These are phyloP conservation scores for Pseudomassariella vexata DNA, from an alignment of 2,329 filamentous ascomycete genomes.

Conservation along the genomic window DNA sequence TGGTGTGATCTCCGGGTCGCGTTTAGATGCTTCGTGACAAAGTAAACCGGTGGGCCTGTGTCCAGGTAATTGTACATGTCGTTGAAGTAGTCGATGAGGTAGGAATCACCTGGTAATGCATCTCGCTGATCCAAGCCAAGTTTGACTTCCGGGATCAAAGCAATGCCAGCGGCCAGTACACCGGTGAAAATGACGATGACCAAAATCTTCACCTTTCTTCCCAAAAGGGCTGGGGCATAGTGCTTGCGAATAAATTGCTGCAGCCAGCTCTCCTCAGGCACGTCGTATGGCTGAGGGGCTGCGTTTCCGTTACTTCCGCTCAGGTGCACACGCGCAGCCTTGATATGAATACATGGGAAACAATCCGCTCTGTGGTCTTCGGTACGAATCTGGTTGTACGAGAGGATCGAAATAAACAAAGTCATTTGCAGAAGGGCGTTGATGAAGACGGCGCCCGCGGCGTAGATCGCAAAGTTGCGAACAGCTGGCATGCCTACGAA, in stretches of 20 bases:
- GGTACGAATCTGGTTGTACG: slow-evolving; percentile 85
- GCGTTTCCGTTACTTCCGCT: slow-evolving; percentile 53
- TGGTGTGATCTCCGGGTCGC: slow-evolving; percentile 71
- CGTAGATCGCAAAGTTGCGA: slow-evolving; percentile 94
- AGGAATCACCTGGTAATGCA: slow-evolving; percentile 88
- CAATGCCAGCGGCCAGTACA: slow-evolving; percentile 77
- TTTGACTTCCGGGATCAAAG: slow-evolving; percentile 76
- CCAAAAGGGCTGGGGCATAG: slow-evolving; percentile 78
- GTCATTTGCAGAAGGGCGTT: slow-evolving; percentile 96
- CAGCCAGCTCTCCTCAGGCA: slow-evolving; percentile 75
- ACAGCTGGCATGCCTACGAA: slow-evolving; percentile 98
- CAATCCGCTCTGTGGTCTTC: slow-evolving; percentile 87
- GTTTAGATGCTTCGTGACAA: slow-evolving; percentile 80
- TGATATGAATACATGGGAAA: slow-evolving; percentile 81
- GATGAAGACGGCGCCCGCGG: slow-evolving; percentile 91
- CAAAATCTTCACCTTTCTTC: slow-evolving; percentile 70
- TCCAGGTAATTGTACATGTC: slow-evolving; percentile 92
- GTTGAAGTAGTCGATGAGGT: slow-evolving; percentile 93
- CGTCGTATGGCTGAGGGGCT: slow-evolving; percentile 59
- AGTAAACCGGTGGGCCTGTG: slow-evolving; percentile 90
- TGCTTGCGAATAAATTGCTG: slow-evolving; percentile 85
- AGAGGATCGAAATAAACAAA: slow-evolving; percentile 89
- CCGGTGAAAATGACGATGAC: slow-evolving; percentile 81
- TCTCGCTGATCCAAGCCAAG: slow-evolving; percentile 92
- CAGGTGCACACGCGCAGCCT: slow-evolving; percentile 64